phyloP scores from a whole-genome alignment of 2,329 filamentous ascomycete species.

The Pseudogymnoascus sp. region DNA sequence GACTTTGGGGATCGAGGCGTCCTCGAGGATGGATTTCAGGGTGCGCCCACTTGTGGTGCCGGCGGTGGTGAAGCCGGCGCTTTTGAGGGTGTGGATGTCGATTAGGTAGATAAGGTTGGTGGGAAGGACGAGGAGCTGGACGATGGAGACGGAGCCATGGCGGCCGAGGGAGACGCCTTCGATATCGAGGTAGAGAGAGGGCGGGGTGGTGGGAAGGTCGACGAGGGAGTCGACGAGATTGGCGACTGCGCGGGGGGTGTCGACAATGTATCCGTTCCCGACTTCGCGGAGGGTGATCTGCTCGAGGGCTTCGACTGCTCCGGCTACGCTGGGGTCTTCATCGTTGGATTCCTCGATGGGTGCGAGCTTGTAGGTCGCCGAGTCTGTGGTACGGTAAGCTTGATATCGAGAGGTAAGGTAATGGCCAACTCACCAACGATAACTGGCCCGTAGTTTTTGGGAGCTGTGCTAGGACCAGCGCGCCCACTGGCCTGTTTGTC shows the following conservation, averaged over 20 bases:
- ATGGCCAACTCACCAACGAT: not conserved
- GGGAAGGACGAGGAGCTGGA: constrained; percentile 29
- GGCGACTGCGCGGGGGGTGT: not conserved
- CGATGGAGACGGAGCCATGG: constrained; percentile 33
- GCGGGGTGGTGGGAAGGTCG: constrained; percentile 19
- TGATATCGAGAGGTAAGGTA: not conserved
- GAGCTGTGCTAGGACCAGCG: not conserved
- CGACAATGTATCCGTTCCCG: not conserved
- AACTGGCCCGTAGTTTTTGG: not conserved
- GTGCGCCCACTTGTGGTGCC: constrained; percentile 20
- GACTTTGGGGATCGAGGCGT: constrained; percentile 35
- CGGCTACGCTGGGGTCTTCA: not conserved
- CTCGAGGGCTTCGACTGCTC: not conserved
- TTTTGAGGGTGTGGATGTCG: constrained; percentile 33
- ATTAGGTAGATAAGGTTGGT: constrained; percentile 30
- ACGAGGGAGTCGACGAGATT: constrained; percentile 11
- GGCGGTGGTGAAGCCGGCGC: constrained; percentile 28
- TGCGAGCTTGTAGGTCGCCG: not conserved
- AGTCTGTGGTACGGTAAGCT: not conserved
- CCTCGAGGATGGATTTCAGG: constrained; percentile 38
- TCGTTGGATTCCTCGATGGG: not conserved
- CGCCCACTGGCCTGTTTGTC: not conserved
- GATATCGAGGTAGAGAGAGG: constrained; percentile 35
- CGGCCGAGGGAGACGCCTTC: constrained; percentile 35
- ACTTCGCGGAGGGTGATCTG: not conserved